These are phyloP conservation scores for Glarea lozoyensis DNA, from an alignment of 495 filamentous ascomycete species.

Conservation along the genomic window DNA sequence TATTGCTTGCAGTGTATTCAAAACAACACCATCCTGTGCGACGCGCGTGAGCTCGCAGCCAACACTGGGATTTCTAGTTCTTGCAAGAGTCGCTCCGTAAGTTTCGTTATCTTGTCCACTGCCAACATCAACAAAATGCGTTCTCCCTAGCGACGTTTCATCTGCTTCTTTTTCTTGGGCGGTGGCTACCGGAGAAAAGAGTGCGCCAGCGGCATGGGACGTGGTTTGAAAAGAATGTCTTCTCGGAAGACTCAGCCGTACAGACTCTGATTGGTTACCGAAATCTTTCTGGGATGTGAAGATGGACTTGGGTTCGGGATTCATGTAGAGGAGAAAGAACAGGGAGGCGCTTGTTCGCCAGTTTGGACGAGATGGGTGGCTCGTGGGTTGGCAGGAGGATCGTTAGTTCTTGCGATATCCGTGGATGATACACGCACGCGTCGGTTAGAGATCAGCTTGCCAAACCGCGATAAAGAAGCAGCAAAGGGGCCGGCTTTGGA, in stretches of 20 bases:
- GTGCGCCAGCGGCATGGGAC: background rate
- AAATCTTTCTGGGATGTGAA: slow-evolving; percentile 15
- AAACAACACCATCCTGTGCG: background rate
- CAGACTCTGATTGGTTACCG: slow-evolving; percentile 3
- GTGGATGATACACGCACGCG: too few species aligned
- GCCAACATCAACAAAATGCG: background rate
- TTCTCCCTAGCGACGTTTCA: background rate
- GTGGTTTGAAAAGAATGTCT: background rate
- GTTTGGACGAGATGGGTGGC: too few species aligned
- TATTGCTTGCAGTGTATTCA: background rate
- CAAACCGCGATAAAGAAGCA: too few species aligned
- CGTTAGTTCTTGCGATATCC: too few species aligned
- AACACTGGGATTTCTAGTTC: background rate
- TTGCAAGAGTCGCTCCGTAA: background rate
- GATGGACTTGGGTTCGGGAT: slow-evolving; percentile 15
- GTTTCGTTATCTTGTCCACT: background rate
- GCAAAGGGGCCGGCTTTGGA: too few species aligned
- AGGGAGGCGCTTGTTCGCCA: background rate
- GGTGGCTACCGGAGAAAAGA: background rate
- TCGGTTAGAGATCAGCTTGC: too few species aligned
- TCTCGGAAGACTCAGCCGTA: background rate
- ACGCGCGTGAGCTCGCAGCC: background rate
- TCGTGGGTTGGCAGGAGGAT: too few species aligned
- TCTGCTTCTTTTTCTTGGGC: background rate
- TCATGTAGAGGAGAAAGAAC: slow-evolving; percentile 9